phyloP scores from a whole-genome alignment of 257 asterid species.

The Primulina eburnea region DNA sequence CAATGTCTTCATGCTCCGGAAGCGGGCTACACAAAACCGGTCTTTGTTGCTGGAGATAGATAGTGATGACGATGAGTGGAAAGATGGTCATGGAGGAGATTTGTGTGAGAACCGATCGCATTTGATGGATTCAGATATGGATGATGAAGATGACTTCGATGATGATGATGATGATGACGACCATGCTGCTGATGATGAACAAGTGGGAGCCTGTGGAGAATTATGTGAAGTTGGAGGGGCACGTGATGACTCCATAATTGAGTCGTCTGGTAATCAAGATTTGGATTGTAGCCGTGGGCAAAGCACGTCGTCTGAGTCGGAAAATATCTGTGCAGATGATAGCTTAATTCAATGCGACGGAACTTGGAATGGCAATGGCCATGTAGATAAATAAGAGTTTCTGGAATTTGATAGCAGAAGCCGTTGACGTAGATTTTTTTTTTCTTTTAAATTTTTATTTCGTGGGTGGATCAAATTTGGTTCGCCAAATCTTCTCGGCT shows the following conservation, averaged over 20 bases:
- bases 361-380: background rate
- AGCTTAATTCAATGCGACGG: slow-evolving; percentile 12
- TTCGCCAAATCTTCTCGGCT: background rate
- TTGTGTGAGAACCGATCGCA: slow-evolving; percentile 31
- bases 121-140: slow-evolving; percentile 41
- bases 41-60: slow-evolving; percentile 46
- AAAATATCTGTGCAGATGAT: slow-evolving; percentile 14
- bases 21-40: slow-evolving; percentile 65
- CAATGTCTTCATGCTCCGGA: slow-evolving; percentile 66
- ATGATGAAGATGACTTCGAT: slow-evolving; percentile 27
- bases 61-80: slow-evolving; percentile 72
- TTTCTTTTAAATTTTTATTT: too few relatives aligned
- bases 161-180: slow-evolving; percentile 36
- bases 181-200: background rate
- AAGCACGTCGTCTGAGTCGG: slow-evolving; percentile 16
- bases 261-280: slow-evolving; percentile 35
- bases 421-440: slow-evolving; percentile 1
- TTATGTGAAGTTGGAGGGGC: slow-evolving; percentile 30
- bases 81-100: slow-evolving; percentile 25
- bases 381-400: background rate
- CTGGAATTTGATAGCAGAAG: background rate
- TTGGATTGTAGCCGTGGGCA: slow-evolving; percentile 25
- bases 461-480: background rate
- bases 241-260: slow-evolving; percentile 38
- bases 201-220: slow-evolving; percentile 11